Evolutionary conservation across 305 asterid genomes (phyloP), one percentile per base, ranked within the genome.

Genomic region (Fraxinus floribunda): DNA sequence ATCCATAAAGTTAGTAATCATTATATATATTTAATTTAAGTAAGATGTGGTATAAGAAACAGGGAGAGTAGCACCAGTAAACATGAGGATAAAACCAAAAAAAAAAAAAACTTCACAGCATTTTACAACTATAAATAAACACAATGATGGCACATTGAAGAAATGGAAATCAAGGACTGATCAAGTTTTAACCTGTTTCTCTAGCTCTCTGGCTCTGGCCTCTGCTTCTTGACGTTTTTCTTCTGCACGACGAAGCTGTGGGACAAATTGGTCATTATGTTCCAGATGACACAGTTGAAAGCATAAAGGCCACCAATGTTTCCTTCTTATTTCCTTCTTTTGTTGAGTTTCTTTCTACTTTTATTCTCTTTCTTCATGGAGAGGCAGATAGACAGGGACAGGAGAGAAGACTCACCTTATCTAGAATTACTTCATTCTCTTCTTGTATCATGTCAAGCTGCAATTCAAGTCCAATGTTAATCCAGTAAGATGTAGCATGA

Each of bases 371-470:
- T 76, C 62, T 49, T 78, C 26, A 15, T 32, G 44, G 13, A 29
- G 22, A 22, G 5, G 76, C 24, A 71, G 76, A 57, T 72, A 38
- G 7, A 76, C 55, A 71, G 78, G 30, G 36, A 44, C 76, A 77
- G 81, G 80, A 71, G 62, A 82, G 80, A 83, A 68, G 82, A 81
- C 87, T 89, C 88, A 95, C 99, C 98, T 97, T 97, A 83, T 97
- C 98, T 87, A 90, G 83, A 85, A 95, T 86, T 81, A 24, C 80
- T 36, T 95, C 98, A 85, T 97, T 93, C 88, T 97, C 99, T 85
- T 97, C 99, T 86, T 92, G 98, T 84, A 95, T 88, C 97, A 97
- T 95, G 84, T 97, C 98, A 86, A 97, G 93, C 99, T 97, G 98
- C 93, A 93, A 87, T 83, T 78, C 52, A 76, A 78, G 73, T 83